Percentiles rank a stretch among this genome's conserved stretches.
These are phyloP conservation scores for Pascua sp. DNA, from an alignment of 1,284 basidiomycete species.

Conservation along the genomic window DNA sequence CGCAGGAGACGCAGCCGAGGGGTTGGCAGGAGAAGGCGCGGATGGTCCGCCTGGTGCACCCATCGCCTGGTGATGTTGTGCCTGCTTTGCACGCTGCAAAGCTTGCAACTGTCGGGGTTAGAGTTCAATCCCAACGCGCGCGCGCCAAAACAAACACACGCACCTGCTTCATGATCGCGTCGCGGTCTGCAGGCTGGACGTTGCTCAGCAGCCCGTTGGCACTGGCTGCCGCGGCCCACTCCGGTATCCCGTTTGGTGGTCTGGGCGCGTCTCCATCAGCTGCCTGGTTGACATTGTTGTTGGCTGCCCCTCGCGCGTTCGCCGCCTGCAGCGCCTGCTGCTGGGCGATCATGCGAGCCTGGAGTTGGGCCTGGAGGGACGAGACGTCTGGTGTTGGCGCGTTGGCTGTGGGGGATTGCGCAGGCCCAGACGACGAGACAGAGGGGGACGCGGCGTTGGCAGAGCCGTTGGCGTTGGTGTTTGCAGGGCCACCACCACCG, in stretches of 20 bases:
- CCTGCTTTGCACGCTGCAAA: conserved; percentile 28
- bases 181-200: conserved; percentile 25
- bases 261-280: not conserved
- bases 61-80: conserved; percentile 8
- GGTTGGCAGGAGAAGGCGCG: conserved; percentile 11
- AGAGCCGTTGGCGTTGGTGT: not conserved
- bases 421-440: not conserved
- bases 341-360: conserved; percentile 17
- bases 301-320: conserved; percentile 2
- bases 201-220: conserved; percentile 19
- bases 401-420: conserved; percentile 1
- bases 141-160: conserved; percentile 6
- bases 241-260: conserved; percentile 10
- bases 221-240: conserved; percentile 14
- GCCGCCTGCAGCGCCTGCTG: conserved; percentile 25
- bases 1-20: conserved; percentile 11
- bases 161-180: conserved; percentile 44
- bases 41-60: conserved; percentile 1
- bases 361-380: conserved; percentile 17
- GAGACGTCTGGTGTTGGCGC: conserved; percentile 7
- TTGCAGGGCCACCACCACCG: too few species aligned
- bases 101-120: conserved; percentile 28
- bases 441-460: not conserved
- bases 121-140: not conserved
- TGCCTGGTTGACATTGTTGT: not conserved